Evolutionary conservation across 768 basidiomycete genomes (phyloP).

Genomic region (Kwoniella pini): DNA sequence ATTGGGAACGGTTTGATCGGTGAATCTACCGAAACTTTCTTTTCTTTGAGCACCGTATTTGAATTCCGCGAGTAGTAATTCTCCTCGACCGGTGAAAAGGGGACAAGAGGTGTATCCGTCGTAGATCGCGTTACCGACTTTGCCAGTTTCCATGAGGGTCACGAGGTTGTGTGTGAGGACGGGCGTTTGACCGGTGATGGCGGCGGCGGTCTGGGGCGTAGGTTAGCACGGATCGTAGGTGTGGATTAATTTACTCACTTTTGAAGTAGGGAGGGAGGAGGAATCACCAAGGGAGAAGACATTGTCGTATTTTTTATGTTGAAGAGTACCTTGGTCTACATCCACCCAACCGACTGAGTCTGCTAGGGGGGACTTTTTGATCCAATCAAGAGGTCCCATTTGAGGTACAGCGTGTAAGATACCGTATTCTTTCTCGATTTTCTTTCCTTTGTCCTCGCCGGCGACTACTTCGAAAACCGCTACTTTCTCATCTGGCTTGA

Average conservation of each 20-base stretch:
- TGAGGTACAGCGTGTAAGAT: slow-evolving; percentile 85
- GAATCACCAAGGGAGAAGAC: slow-evolving; percentile 92
- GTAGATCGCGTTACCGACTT: slow-evolving; percentile 69
- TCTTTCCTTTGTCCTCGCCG: slow-evolving; percentile 63
- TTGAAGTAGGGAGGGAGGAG: slow-evolving; percentile 87
- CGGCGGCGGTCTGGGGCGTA: slow-evolving; percentile 71
- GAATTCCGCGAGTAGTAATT: slow-evolving; percentile 82
- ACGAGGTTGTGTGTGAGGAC: slow-evolving; percentile 86
- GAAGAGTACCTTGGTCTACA: slow-evolving; percentile 76
- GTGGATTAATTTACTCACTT: slow-evolving; percentile 54
- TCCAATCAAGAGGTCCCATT: slow-evolving; percentile 80
- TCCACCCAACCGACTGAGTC: slow-evolving; percentile 87
- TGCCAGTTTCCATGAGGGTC: slow-evolving; percentile 71
- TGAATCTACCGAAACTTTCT: slow-evolving; percentile 73
- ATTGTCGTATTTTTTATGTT: slow-evolving; percentile 80
- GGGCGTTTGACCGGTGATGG: slow-evolving; percentile 86
- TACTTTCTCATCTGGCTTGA: slow-evolving; percentile 69
- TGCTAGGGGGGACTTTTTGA: slow-evolving; percentile 59
- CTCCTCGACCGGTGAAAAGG: slow-evolving; percentile 74
- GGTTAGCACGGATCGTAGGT: background rate
- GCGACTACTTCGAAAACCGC: slow-evolving; percentile 77
- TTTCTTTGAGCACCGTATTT: slow-evolving; percentile 86
- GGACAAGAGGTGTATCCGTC: slow-evolving; percentile 64
- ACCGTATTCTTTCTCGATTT: slow-evolving; percentile 73
- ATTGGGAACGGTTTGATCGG: slow-evolving; percentile 73